Evolutionary conservation across 768 basidiomycete species (phyloP), one percentile per base, ranked within the genome.

Genomic region (Dioszegia aurantiaca): DNA sequence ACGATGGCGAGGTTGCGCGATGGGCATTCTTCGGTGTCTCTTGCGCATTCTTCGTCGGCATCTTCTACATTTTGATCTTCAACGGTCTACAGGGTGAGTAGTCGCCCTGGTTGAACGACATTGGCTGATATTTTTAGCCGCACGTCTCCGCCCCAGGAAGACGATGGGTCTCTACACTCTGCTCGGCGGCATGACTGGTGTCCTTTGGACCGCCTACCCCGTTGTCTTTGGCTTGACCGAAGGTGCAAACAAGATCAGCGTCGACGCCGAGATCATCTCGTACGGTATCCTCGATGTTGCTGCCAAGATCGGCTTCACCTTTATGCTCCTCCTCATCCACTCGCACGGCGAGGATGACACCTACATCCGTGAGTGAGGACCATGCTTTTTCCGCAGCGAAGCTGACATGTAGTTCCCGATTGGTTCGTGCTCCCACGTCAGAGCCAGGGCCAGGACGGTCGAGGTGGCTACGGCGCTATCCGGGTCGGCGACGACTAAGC

Each of bases 141-240:
- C 75, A 43, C 58, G 56, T 31, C 55, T 69, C 23, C 65, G 73
- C 51, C 61, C 65, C 28, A 58, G 65, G 24, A 72, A 58, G 59
- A 72, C 70, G 5, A 55, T 60, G 42, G 70, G 70, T 31, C 55
- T 72, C 14, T 72, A 65, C 64, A 58, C 47, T 58, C 68, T 72
- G 36, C 56, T 72, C 33, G 26, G 60, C 2, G 61, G 31, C 30
- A 67, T 67, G 65, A 72, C 70, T 28, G 61, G 67, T 41, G 68
- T 63, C 26, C 65, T 76, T 43, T 76, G 75, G 75, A 62, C 63
- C 4, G 75, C 63, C 49, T 76, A 76, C 65, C 73, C 73, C 2
- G 68, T 76, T 55, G 68, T 76, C 55, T 73, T 67, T 45, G 75
- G 60, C 44, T 59, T 76, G n/a, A 63, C 67, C 39, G 73, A 72